These are phyloP conservation scores for Pseudogymnoascus sp. DNA, from an alignment of 2,329 filamentous ascomycete species.

Conservation along the genomic window DNA sequence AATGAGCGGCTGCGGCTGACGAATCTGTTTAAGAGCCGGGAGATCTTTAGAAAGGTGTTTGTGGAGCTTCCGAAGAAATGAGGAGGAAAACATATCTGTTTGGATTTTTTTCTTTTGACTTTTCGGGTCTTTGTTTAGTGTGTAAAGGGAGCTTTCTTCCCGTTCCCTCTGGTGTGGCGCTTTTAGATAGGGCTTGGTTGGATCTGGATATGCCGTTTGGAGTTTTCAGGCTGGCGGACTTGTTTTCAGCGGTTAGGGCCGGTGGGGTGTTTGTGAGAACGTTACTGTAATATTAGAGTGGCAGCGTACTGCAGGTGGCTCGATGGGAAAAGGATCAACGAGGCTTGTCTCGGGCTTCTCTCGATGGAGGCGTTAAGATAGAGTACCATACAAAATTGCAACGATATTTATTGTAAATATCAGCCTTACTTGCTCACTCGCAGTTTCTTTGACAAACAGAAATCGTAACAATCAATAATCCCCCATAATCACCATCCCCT, in stretches of 20 bases:
- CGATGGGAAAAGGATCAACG: not conserved
- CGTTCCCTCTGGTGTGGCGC: not conserved
- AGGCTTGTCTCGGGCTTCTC: not conserved
- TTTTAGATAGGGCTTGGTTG: not conserved
- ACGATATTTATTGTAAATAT: not conserved
- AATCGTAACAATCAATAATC: not conserved
- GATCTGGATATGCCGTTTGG: conserved; percentile 1
- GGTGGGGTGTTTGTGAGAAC: not conserved
- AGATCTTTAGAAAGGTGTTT: conserved; percentile 86
- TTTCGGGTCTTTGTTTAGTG: not conserved
- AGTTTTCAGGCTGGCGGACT: conserved; percentile 7
- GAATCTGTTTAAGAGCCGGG: conserved; percentile 84
- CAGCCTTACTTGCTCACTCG: not conserved
- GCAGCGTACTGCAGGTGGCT: not conserved
- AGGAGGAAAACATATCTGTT: not conserved
- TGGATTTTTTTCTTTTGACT: not conserved
- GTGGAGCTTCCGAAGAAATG: conserved; percentile 28
- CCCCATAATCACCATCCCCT: not conserved
- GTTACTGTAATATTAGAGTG: not conserved
- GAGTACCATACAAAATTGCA: not conserved
- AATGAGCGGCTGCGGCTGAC: conserved; percentile 85
- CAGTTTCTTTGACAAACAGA: not conserved
- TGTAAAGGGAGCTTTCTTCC: not conserved
- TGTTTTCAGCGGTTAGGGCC: conserved; percentile 5
- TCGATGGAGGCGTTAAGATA: not conserved